A percentile compares a stretch with the other conserved stretches of the same genome.
These are phyloP conservation scores for Termitomyces sp. DNA, from an alignment of 768 basidiomycete genomes.

Conservation along the genomic window DNA sequence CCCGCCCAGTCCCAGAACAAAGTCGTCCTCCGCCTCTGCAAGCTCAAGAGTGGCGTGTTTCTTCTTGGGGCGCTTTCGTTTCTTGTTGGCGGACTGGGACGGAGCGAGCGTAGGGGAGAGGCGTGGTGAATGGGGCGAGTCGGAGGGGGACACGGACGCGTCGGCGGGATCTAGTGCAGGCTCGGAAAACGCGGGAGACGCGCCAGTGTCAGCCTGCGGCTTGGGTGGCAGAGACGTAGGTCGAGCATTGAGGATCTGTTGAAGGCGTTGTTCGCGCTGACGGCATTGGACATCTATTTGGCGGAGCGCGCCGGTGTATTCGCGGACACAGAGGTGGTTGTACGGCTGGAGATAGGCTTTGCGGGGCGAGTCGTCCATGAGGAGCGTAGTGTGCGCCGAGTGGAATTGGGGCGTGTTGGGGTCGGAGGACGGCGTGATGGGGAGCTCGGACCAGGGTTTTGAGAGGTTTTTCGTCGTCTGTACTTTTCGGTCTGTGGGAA, in stretches of 20 bases:
- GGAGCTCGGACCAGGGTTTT: conserved; percentile 53
- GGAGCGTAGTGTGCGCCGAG: conserved; percentile 40
- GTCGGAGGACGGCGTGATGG: conserved; percentile 1
- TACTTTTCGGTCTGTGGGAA: conserved; percentile 32
- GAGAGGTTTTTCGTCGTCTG: conserved; percentile 72
- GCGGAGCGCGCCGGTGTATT: conserved; percentile 40
- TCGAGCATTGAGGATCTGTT: neutral
- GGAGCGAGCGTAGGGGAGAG: neutral
- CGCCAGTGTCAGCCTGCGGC: too few species aligned
- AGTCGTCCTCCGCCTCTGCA: neutral
- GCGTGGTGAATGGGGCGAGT: too few species aligned
- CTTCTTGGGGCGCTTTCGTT: conserved; percentile 11
- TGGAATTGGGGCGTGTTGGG: conserved; percentile 17
- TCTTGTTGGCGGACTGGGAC: neutral
- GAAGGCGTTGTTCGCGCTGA: neutral
- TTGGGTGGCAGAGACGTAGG: neutral
- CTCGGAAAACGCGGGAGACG: neutral
- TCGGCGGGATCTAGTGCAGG: too few species aligned
- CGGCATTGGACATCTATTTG: conserved; percentile 8
- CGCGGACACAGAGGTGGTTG: conserved; percentile 75
- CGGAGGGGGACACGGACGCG: neutral
- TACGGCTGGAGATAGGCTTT: conserved; percentile 67
- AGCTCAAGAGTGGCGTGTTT: neutral
- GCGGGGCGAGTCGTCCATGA: conserved; percentile 51
- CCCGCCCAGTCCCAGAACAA: neutral